Evolutionary conservation across 805 yeast species (phyloP).

Genomic region (Lipomyces oligophaga): DNA sequence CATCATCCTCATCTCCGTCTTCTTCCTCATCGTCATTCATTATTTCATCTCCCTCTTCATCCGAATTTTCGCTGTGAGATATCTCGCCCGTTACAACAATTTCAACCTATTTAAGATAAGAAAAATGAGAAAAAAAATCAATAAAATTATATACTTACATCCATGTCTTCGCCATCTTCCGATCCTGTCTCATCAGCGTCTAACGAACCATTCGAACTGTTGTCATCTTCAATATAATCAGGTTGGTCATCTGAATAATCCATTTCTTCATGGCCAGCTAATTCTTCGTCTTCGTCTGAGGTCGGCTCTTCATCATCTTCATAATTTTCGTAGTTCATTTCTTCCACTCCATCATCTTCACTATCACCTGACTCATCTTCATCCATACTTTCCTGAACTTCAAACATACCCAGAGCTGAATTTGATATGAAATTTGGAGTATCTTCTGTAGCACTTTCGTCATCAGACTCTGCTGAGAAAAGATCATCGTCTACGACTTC

Average conservation of each 20-base stretch:
- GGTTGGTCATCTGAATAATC: constrained; percentile 28
- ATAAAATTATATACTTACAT: constrained; percentile 22
- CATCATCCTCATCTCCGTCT: constrained; percentile 29
- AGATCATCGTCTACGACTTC: constrained; percentile 51
- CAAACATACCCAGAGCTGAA: constrained; percentile 93
- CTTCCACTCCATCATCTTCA: constrained; percentile 46
- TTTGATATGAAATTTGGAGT: constrained; percentile 80
- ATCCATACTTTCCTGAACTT: constrained; percentile 66
- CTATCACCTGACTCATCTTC: constrained; percentile 50
- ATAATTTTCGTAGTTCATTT: constrained; percentile 42
- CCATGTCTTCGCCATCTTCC: constrained; percentile 32
- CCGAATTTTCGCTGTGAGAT: constrained; percentile 35
- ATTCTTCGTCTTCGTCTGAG: constrained; percentile 36
- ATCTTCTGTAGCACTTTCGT: constrained; percentile 49
- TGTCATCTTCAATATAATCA: constrained; percentile 31
- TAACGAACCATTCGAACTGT: constrained; percentile 4
- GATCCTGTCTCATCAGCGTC: constrained; percentile 32
- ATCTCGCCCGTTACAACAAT: constrained; percentile 33
- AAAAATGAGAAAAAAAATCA: background rate
- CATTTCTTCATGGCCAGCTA: constrained; percentile 31
- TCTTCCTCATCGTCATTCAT: constrained; percentile 32
- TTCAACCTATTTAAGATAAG: constrained; percentile 15
- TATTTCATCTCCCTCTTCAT: constrained; percentile 27
- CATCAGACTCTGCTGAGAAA: constrained; percentile 42
- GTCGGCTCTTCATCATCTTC: constrained; percentile 39